These are phyloP conservation scores for Byssothecium circinans DNA, from an alignment of 2,329 filamentous ascomycete species.

Conservation along the genomic window DNA sequence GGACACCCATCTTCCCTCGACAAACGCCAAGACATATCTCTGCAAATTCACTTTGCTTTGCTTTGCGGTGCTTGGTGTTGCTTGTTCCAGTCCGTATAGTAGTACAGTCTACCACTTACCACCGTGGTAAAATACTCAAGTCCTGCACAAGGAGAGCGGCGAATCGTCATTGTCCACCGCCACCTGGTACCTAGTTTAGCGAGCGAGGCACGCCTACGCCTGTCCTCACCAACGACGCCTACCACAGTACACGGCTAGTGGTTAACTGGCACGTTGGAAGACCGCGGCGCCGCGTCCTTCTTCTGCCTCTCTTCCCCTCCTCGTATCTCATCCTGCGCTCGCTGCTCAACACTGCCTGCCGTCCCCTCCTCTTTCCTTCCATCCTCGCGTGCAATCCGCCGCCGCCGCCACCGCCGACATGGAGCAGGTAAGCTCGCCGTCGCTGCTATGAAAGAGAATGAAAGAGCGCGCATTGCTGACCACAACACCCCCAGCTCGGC, in stretches of 20 bases:
- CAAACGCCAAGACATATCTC: no score
- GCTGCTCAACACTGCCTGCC: slow-evolving; percentile 15
- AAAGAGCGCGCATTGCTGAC: slow-evolving; percentile 12
- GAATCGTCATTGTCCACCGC: slow-evolving; percentile 26
- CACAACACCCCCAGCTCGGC: slow-evolving; percentile 51
- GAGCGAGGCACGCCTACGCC: slow-evolving; percentile 17
- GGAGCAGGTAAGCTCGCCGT: slow-evolving; percentile 42
- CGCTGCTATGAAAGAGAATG: neutral
- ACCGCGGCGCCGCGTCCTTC: slow-evolving; percentile 22
- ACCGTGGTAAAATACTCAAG: no score
- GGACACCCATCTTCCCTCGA: no score
- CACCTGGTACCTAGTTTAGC: slow-evolving; percentile 37
- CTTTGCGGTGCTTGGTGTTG: no score
- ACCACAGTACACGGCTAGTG: slow-evolving; percentile 17
- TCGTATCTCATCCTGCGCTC: neutral
- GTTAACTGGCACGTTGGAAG: slow-evolving; percentile 1
- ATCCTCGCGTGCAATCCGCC: slow-evolving; percentile 16
- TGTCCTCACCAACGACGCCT: slow-evolving; percentile 15
- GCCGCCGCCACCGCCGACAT: slow-evolving; percentile 26
- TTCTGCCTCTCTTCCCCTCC: neutral
- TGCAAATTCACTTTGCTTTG: no score
- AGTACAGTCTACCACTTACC: no score
- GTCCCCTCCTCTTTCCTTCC: slow-evolving; percentile 10
- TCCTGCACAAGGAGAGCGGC: slow-evolving; percentile 6
- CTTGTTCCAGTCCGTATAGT: no score